Conservation (phyloP, 805 yeast genomes). For the Barnettozyma californica region DNA sequence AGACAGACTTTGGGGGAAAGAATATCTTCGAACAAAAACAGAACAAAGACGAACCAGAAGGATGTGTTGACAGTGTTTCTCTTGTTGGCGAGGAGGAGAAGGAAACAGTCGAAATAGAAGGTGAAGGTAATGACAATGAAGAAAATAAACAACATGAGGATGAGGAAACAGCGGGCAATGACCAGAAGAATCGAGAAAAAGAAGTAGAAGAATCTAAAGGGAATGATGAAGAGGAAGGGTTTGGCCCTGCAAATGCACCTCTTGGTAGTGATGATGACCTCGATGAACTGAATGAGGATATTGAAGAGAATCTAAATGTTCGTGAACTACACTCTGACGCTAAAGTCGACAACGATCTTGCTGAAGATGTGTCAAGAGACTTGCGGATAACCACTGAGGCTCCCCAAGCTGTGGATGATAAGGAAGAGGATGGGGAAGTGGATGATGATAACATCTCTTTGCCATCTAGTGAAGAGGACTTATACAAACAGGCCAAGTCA, state of each 20-base stretch:
- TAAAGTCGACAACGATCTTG: background rate
- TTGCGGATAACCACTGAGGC: background rate
- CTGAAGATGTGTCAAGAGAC: background rate
- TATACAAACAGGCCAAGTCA: slow-evolving; percentile 12
- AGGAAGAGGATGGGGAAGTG: no score
- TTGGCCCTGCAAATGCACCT: background rate
- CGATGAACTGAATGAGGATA: slow-evolving; percentile 6
- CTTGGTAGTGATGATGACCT: background rate
- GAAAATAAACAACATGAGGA: slow-evolving; percentile 1
- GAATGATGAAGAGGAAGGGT: background rate
- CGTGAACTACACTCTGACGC: background rate
- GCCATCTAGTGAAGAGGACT: slow-evolving; percentile 12
- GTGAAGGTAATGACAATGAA: background rate
- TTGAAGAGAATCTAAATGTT: slow-evolving; percentile 1
- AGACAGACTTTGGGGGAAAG: slow-evolving; percentile 8
- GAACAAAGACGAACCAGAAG: background rate
- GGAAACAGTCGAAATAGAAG: slow-evolving; percentile 2
- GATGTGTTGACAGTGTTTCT: background rate
- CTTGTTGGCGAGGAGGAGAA: slow-evolving; percentile 3
- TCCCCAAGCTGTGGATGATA: background rate
- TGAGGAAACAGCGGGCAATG: background rate
- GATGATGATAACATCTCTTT: slow-evolving; percentile 2
- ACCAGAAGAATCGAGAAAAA: background rate
- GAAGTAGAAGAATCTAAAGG: slow-evolving; percentile 2
- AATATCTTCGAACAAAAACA: slow-evolving; percentile 11